Evolutionary conservation across 2,329 filamentous ascomycete species (phyloP).

Genomic region (Dichotomopilus funicola): DNA sequence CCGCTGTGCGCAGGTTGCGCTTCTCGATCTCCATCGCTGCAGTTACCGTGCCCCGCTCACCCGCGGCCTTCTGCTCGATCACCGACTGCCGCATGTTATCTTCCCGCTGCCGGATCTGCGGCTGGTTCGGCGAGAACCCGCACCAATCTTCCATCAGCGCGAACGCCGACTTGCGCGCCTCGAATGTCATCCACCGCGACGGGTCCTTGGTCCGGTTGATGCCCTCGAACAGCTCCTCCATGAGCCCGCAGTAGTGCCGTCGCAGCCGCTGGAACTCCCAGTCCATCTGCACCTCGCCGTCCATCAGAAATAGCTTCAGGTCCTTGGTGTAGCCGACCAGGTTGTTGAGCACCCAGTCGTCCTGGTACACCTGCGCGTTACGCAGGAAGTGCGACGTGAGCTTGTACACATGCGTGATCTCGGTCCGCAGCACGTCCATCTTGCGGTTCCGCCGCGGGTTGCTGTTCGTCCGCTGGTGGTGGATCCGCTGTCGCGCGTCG

Average conservation of each 20-base stretch:
- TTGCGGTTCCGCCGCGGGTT: slow-evolving; percentile 73
- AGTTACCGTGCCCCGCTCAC: slow-evolving; percentile 70
- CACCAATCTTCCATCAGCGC: slow-evolving; percentile 99
- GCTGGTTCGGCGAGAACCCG: slow-evolving; percentile 87
- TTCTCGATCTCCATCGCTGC: slow-evolving; percentile 97
- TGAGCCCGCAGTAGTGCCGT: slow-evolving; percentile 87
- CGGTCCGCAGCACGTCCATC: slow-evolving; percentile 81
- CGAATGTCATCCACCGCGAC: slow-evolving; percentile 93
- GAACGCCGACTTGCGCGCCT: slow-evolving; percentile 90
- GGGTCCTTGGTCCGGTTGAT: slow-evolving; percentile 81
- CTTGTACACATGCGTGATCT: slow-evolving; percentile 94
- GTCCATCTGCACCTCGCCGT: slow-evolving; percentile 88
- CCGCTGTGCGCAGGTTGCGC: slow-evolving; percentile 80
- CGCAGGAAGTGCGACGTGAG: slow-evolving; percentile 85
- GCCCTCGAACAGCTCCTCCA: slow-evolving; percentile 88
- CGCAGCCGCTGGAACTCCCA: slow-evolving; percentile 89
- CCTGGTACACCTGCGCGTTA: slow-evolving; percentile 68
- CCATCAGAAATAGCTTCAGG: slow-evolving; percentile 87
- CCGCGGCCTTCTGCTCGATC: slow-evolving; percentile 69
- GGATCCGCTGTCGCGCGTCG: slow-evolving; percentile 78
- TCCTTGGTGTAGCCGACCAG: slow-evolving; percentile 87
- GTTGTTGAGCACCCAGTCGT: slow-evolving; percentile 87
- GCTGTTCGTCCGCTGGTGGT: slow-evolving; percentile 80
- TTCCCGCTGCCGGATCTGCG: slow-evolving; percentile 72
- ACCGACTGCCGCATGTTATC: slow-evolving; percentile 81